A percentile compares a stretch with the other conserved stretches of the same genome.
Conservation (phyloP, 257 asterid species). For the Fraxinus pennsylvanica region DNA sequence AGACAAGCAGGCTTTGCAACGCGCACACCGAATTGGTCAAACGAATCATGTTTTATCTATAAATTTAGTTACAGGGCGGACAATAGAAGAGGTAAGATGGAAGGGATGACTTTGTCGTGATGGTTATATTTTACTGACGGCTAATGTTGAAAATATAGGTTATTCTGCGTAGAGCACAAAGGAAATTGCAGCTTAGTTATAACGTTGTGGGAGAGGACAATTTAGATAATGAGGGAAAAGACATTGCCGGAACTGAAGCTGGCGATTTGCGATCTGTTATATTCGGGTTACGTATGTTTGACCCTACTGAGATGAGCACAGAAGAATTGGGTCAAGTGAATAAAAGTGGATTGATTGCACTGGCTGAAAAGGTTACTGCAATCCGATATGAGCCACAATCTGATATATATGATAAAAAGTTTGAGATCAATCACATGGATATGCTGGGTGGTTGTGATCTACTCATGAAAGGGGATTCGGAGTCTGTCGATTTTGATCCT, state of each 20-base stretch:
- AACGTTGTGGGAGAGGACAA: slow-evolving; percentile 74
- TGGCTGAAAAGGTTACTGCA: slow-evolving; percentile 62
- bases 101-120: not conserved
- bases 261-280: slow-evolving; percentile 77
- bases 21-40: slow-evolving; percentile 97
- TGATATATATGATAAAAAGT: slow-evolving; percentile 49
- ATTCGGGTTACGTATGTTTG: slow-evolving; percentile 76
- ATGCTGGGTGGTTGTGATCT: slow-evolving; percentile 39
- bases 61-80: slow-evolving; percentile 70
- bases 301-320: slow-evolving; percentile 50
- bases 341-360: slow-evolving; percentile 42
- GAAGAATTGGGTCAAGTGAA: slow-evolving; percentile 54
- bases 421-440: slow-evolving; percentile 61
- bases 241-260: slow-evolving; percentile 54
- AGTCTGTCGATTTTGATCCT: slow-evolving; percentile 49
- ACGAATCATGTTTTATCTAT: slow-evolving; percentile 72
- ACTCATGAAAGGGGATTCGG: slow-evolving; percentile 41
- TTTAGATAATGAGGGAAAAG: slow-evolving; percentile 52
- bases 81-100: slow-evolving; percentile 81
- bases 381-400: slow-evolving; percentile 50
- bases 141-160: slow-evolving; percentile 56
- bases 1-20: slow-evolving; percentile 97
- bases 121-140: slow-evolving; percentile 17
- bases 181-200: slow-evolving; percentile 84
- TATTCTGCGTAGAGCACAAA: slow-evolving; percentile 79